Base-by-base conservation (phyloP, 371 early-diverging fungal genomes). In the Catenaria anguillulae region DNA sequence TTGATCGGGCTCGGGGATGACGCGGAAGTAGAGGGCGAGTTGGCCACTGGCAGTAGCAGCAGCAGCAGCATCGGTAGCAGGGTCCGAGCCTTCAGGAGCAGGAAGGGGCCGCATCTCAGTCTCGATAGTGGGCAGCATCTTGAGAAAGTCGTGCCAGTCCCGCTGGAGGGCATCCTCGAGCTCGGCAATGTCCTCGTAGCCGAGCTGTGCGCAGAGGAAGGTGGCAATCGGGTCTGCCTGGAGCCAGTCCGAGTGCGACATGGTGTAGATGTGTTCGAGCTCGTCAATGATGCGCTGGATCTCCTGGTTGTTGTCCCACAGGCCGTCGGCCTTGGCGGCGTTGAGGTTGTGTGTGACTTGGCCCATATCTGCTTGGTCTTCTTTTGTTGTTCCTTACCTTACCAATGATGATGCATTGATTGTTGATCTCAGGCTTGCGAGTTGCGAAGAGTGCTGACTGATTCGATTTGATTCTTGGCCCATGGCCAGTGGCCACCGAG, bases 141-240 rank as follows among this genome's bases (percentile, higher is more conserved):
- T 29, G 15, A 50, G 29, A 15, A 50, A 50, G 15, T 50, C 52
- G 29, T 8, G 13, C 1, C 24, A 50, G 4, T 26, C 15, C 15
- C 52, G 29, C 15, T 50, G 26, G 29, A 50, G 52, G 29, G 52
- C 52, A 17, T 50, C 52, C 29, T 50, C 52, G 52, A 50, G 52
- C 31, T 50, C 52, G 10, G 8, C 21, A 26, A 50, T 31, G 52
- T 50, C 52, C 52, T 50, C 52, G 52, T 50, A 50, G 15, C 52
- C 52, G 52, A 50, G 52, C 29, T 26, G 10, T 2, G 23, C 12
- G 52, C 52, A 50, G 29, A 50, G 31, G 31, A 50, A 50, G 29
- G 10, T 29, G 52, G 52, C 26, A 1, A 50, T 17, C 29, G 52
- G 29, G 15, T 26, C 52, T 13, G 52, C 52, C 29, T 24, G 29